phyloP scores from a whole-genome alignment of 176 grass and related monocot genomes.

The Pharus latifolius region DNA sequence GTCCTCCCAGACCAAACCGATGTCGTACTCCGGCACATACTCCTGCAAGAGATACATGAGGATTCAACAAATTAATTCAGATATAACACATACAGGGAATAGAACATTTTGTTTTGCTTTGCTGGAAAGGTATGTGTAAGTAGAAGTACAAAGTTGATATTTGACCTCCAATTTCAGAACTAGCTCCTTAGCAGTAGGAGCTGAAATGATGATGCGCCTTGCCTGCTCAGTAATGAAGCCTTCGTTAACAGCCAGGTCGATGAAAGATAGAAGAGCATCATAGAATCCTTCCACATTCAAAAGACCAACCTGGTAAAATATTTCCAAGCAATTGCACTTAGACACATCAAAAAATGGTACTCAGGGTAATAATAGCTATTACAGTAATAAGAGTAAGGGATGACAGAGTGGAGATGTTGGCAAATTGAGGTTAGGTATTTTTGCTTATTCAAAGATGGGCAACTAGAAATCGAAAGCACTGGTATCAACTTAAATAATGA shows the following conservation, averaged over 20 bases:
- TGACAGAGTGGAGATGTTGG: too few relatives aligned
- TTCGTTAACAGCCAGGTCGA: conserved; percentile 71
- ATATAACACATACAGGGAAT: not conserved
- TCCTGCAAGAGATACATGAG: conserved; percentile 38
- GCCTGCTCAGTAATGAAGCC: conserved; percentile 78
- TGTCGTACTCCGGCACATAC: conserved; percentile 42
- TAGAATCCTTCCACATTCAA: conserved; percentile 95
- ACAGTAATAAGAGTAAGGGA: too few relatives aligned
- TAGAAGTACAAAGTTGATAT: not conserved
- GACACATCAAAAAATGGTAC: too few relatives aligned
- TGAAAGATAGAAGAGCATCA: conserved; percentile 70
- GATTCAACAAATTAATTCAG: not conserved
- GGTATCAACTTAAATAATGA: too few relatives aligned
- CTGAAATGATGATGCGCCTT: conserved; percentile 67
- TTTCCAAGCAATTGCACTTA: not conserved
- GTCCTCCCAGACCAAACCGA: conserved; percentile 64
- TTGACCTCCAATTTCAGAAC: conserved; percentile 72
- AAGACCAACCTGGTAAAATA: conserved; percentile 59
- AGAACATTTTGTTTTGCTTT: not conserved
- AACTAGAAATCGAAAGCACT: not conserved
- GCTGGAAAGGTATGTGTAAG: too few relatives aligned
- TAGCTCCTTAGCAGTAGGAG: conserved; percentile 74
- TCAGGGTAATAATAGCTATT: too few relatives aligned
- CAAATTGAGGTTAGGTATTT: too few relatives aligned
- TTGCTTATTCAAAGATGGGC: too few relatives aligned